Percentiles rank a stretch among this genome's conserved stretches.
These are phyloP conservation scores for Leccinum uliginosum DNA, from an alignment of 768 basidiomycete genomes.

Conservation along the genomic window DNA sequence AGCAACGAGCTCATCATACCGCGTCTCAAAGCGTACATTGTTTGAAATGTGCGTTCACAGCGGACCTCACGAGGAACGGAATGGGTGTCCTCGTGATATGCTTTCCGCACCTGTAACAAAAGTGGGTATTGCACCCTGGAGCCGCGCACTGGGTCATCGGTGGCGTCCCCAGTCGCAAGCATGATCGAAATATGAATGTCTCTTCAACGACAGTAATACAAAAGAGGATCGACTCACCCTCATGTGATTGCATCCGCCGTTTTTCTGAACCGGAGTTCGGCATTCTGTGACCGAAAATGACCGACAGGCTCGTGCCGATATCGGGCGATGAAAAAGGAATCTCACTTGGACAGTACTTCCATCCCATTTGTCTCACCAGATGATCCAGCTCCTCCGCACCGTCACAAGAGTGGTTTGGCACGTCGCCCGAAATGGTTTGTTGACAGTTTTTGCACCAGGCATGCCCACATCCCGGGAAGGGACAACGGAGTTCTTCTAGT, in stretches of 20 bases:
- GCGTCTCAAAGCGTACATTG: conserved; percentile 24
- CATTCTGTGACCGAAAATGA: conserved; percentile 29
- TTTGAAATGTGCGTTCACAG: conserved; percentile 32
- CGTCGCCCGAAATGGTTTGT: conserved; percentile 30
- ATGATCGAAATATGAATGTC: background rate
- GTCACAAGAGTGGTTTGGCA: conserved; percentile 51
- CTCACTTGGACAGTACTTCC: conserved; percentile 61
- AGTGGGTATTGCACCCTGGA: conserved; percentile 54
- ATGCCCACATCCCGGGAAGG: conserved; percentile 42
- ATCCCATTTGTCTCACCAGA: conserved; percentile 48
- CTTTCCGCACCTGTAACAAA: conserved; percentile 49
- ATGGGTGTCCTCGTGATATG: conserved; percentile 39
- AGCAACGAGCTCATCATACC: background rate
- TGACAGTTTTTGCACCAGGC: conserved; percentile 61
- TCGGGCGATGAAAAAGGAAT: background rate
- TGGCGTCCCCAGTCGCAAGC: background rate
- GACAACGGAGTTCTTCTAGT: conserved; percentile 43
- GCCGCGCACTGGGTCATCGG: conserved; percentile 40
- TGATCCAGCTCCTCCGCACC: conserved; percentile 49
- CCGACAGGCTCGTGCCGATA: background rate
- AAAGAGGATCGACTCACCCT: conserved; percentile 36
- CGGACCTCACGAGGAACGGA: conserved; percentile 28
- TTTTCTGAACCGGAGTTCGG: conserved; percentile 46
- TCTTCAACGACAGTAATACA: background rate
- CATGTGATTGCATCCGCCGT: conserved; percentile 57